These are phyloP conservation scores for Mucor sp. DNA, from an alignment of 371 early-diverging fungal genomes.

Conservation along the genomic window DNA sequence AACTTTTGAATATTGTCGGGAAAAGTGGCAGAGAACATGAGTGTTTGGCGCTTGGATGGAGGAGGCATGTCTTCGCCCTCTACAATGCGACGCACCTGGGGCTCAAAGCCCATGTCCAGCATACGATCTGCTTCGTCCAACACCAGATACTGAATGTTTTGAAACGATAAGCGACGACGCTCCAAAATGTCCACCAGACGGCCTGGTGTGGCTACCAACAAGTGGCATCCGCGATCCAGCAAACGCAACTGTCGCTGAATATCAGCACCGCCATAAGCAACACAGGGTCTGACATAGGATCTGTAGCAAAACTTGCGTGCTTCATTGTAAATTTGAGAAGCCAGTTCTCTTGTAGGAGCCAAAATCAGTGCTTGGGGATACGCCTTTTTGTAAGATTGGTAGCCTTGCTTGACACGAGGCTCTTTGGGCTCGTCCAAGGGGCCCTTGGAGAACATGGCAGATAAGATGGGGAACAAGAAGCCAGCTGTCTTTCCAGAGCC, in stretches of 20 bases:
- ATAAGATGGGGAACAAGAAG: constrained; percentile 63
- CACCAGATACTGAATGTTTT: constrained; percentile 85
- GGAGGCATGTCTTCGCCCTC: constrained; percentile 93
- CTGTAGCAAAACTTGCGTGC: constrained; percentile 88
- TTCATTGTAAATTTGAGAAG: constrained; percentile 44
- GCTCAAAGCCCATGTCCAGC: constrained; percentile 99
- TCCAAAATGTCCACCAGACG: constrained; percentile 96
- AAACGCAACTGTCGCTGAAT: constrained; percentile 89
- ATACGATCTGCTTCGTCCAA: constrained; percentile 99
- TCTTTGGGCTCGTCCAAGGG: constrained; percentile 42
- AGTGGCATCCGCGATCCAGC: constrained; percentile 92
- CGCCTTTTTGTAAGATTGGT: constrained; percentile 47
- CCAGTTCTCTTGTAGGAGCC: constrained; percentile 51
- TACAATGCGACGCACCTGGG: constrained; percentile 97
- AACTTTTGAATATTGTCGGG: constrained; percentile 93
- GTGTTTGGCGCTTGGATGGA: constrained; percentile 86
- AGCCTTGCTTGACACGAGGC: constrained; percentile 24
- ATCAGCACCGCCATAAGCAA: constrained; percentile 98
- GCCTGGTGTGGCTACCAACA: constrained; percentile 98
- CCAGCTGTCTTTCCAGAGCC: constrained; percentile 81
- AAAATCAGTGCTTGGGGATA: constrained; percentile 51
- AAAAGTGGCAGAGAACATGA: constrained; percentile 98
- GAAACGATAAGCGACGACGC: constrained; percentile 83
- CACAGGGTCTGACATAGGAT: constrained; percentile 91
- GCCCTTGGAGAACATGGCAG: constrained; percentile 69